A percentile compares a stretch with the other conserved stretches of the same genome.
phyloP scores from a whole-genome alignment of 2,329 filamentous ascomycete species.

The Pseudonectria buxi region DNA sequence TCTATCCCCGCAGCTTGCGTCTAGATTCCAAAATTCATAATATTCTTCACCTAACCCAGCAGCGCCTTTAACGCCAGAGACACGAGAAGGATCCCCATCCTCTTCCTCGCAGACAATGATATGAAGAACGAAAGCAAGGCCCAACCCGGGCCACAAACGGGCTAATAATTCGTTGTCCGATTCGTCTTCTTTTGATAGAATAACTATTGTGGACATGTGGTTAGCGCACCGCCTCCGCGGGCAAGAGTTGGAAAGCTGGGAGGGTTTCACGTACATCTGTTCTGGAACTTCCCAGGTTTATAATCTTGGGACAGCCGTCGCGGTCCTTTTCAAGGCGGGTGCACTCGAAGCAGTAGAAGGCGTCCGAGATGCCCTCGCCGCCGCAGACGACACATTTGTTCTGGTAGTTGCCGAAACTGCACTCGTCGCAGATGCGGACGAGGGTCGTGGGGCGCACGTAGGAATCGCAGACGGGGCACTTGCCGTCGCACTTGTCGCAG shows the following conservation, averaged over 20 bases:
- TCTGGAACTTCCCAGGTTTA: slow-evolving; percentile 90
- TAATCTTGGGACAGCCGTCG: slow-evolving; percentile 98
- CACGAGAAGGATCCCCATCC: slow-evolving; percentile 10
- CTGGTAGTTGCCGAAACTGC: slow-evolving; percentile 98
- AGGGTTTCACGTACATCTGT: slow-evolving; percentile 74
- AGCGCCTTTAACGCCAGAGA: slow-evolving; percentile 18
- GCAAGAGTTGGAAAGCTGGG: slow-evolving; percentile 17
- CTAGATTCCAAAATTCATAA: slow-evolving; percentile 4
- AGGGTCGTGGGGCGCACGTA: slow-evolving; percentile 97
- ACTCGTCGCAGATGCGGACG: slow-evolving; percentile 98
- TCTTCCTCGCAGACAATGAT: slow-evolving; percentile 8
- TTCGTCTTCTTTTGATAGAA: slow-evolving; percentile 64
- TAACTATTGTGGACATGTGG: slow-evolving; percentile 33
- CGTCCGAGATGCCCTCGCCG: slow-evolving; percentile 95
- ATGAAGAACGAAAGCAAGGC: slow-evolving; percentile 14
- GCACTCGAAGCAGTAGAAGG: slow-evolving; percentile 99
- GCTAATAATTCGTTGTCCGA: slow-evolving; percentile 51
- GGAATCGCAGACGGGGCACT: slow-evolving; percentile 97
- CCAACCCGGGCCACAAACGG: slow-evolving; percentile 43
- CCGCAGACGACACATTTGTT: slow-evolving; percentile 99
- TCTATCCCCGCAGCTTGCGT: slow-evolving; percentile 6
- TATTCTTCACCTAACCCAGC: slow-evolving; percentile 7
- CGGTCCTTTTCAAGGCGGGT: slow-evolving; percentile 94
- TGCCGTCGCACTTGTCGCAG: slow-evolving; percentile 99
- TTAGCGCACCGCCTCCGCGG: slow-evolving; percentile 18